Evolutionary conservation across 495 filamentous ascomycete species (phyloP), one percentile per base, ranked within the genome.

Genomic region (Aspergillus mulundensis): DNA sequence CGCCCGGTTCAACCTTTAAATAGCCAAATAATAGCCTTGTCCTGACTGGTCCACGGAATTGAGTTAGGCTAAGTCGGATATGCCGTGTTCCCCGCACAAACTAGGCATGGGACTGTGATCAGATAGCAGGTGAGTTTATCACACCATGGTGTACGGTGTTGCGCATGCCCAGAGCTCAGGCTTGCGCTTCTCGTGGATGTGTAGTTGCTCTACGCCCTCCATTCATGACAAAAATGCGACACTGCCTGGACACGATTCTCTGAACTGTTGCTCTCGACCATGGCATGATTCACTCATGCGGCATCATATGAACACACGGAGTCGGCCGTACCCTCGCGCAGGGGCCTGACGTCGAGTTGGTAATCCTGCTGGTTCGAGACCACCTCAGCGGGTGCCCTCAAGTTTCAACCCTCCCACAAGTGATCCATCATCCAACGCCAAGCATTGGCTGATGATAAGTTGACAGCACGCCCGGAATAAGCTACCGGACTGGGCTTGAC

Each of bases 1-100:
- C 54, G 7, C 28, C n/a, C 25, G 21, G 54, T 50, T 50, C 21
- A 48, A 50, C 38, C 45, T 56, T n/a, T 16, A 38, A 34, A 12
- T 32, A 25, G 24, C 24, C 21, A 20, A 48, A 19, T 34, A 48
- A 16, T 48, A 48, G n/a, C 12, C 30, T 14, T 20, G n/a, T 38
- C 6, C 38, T 53, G 50, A 43, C 14, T 41, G 54, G 38, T 15
- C 28, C 18, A 42, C 25, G 46, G 24, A 36, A 36, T 36, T 15
- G 12, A 36, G 49, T 20, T 25, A 36, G 14, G 40, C 54, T 56
- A 43, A 50, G 23, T 50, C 46, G 54, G 45, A 23, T 56, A 49
- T 56, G 23, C 24, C 45, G 45, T 21, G 34, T 57, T 50, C 54
- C 54, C 54, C 54, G 54, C 54, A 57, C 54, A 57, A 28, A 11